Base-by-base conservation (phyloP, 2,329 filamentous ascomycete genomes). In the Aspergillus pseudonomiae region DNA sequence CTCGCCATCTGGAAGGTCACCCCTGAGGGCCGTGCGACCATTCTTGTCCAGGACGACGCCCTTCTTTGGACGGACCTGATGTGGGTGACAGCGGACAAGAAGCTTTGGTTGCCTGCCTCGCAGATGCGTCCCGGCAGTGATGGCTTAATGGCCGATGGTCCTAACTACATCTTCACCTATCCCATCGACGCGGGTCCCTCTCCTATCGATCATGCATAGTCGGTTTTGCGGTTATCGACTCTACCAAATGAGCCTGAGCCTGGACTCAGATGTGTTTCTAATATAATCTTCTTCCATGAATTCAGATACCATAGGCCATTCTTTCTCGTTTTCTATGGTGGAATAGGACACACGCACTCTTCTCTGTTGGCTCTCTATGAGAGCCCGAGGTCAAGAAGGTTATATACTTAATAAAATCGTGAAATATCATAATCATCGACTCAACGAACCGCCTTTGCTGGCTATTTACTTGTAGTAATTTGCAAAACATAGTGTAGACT, bases 1-100 rank as follows among this genome's bases (percentile, higher is more conserved):
- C 58, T 61, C 11, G 61, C 61, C n/a, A 61, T 63, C 32, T 57
- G 57, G 48, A 57, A 61, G 59, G 54, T 64, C 9, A 61, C 48
- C 6, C 62, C 62, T 10, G 55, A 55, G 16, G 60, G 46, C 3
- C 30, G 60, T 21, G 57, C 59, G 6, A 55, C 30, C 4, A 50
- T 62, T 9, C 60, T 62, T 2, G 57, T 64, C 14, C 50, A 59
- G 36, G 62, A 64, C 59, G 48, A 48, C 2, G 26, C 26, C 12
- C 32, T 64, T 16, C 30, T 61, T 6, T 64, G 62, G 62, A 60
- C 57, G 2, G 62, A 59, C 52, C 43, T 57, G 12, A 46, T 63
- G 58, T 63, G 62, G 62, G 55, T 61, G 12, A 53, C 53, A 5
- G 36, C 34, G 5, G 45, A 61, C 26, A 57, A 63, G 36, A 61